These are phyloP conservation scores for Rhodotorula graminis DNA, from an alignment of 768 basidiomycete species.

Conservation along the genomic window DNA sequence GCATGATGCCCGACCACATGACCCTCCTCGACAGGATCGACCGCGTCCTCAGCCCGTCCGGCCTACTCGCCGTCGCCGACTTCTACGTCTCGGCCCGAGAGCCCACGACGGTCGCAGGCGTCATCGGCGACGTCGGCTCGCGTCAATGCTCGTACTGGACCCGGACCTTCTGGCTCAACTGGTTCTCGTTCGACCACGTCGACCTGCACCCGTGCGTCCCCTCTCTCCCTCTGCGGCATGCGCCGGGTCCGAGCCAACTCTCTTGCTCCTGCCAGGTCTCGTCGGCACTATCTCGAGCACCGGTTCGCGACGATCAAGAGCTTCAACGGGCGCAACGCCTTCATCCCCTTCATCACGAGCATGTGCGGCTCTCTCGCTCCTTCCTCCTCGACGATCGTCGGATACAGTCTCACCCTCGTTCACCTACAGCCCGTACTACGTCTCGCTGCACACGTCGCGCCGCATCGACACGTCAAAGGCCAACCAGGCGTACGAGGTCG, in stretches of 20 bases:
- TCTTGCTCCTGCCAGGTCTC: not conserved
- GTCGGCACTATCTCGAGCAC: constrained; percentile 65
- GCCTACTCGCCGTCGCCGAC: constrained; percentile 65
- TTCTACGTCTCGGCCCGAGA: constrained; percentile 64
- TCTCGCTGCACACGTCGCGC: constrained; percentile 68
- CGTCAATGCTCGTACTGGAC: constrained; percentile 55
- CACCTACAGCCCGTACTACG: constrained; percentile 59
- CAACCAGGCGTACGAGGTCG: constrained; percentile 60
- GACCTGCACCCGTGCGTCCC: constrained; percentile 49
- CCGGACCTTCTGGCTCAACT: constrained; percentile 61
- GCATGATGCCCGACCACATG: constrained; percentile 46
- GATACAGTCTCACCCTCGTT: constrained; percentile 16
- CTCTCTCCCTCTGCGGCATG: too few species aligned
- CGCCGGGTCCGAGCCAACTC: too few species aligned
- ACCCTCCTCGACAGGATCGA: constrained; percentile 65
- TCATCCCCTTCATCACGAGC: constrained; percentile 62
- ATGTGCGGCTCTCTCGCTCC: constrained; percentile 51
- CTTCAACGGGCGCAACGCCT: constrained; percentile 68
- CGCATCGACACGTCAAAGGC: constrained; percentile 58
- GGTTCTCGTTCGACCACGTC: constrained; percentile 51
- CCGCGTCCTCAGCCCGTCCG: constrained; percentile 58
- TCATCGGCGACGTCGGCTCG: constrained; percentile 62
- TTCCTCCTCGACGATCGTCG: too few species aligned
- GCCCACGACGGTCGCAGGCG: constrained; percentile 57
- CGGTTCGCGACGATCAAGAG: constrained; percentile 57